A percentile compares a stretch with the other conserved stretches of the same genome.
Evolutionary conservation across 2,329 filamentous ascomycete genomes (phyloP).

Genomic region (Dryadomyces quercivorus): DNA sequence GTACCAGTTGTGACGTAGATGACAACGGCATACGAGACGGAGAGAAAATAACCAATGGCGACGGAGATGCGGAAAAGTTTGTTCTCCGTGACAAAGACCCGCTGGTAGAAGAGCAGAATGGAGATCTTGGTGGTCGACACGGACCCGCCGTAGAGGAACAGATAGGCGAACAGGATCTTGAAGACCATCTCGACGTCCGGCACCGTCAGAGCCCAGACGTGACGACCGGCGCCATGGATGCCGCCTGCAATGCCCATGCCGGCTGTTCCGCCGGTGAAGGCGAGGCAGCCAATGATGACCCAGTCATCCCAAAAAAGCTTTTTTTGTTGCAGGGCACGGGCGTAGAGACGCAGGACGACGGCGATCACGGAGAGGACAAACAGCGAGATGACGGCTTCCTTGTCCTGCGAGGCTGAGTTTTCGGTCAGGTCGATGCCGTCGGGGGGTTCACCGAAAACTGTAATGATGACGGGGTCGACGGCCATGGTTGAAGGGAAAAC

Average conservation of each 20-base stretch:
- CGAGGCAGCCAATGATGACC: neutral
- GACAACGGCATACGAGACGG: slow-evolving; percentile 11
- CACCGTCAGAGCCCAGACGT: slow-evolving; percentile 1
- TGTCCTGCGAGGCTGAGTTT: neutral
- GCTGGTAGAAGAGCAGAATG: slow-evolving; percentile 14
- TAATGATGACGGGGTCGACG: neutral
- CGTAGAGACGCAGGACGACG: neutral
- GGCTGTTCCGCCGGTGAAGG: neutral
- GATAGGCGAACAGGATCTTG: slow-evolving; percentile 14
- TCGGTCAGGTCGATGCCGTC: neutral
- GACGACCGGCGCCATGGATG: slow-evolving; percentile 1
- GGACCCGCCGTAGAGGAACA: slow-evolving; percentile 12
- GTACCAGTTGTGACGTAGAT: slow-evolving; percentile 19
- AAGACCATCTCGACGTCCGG: neutral
- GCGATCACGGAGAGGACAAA: neutral
- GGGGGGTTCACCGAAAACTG: neutral
- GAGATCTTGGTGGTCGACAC: slow-evolving; percentile 10
- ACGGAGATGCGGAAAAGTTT: neutral
- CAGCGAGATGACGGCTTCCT: slow-evolving; percentile 2
- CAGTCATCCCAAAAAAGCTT: neutral
- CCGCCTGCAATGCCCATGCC: neutral
- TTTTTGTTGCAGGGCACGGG: neutral
- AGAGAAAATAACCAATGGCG: neutral
- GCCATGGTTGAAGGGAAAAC: neutral
- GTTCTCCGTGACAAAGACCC: slow-evolving; percentile 10